These are phyloP conservation scores for Xylariaceae sp. DNA, from an alignment of 2,329 filamentous ascomycete species.

Conservation along the genomic window DNA sequence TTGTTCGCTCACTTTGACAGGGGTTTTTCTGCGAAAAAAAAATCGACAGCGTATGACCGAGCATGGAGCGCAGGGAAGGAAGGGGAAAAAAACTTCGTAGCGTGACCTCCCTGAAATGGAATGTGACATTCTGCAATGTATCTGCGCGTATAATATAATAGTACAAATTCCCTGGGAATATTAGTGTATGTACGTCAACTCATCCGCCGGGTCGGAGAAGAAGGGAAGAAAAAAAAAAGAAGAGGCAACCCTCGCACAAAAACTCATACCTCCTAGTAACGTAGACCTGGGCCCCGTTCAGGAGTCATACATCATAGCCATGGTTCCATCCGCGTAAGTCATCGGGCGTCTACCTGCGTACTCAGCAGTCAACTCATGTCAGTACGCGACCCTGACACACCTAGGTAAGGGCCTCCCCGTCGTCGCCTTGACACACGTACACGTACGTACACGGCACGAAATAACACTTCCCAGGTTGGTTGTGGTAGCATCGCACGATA, in stretches of 20 bases:
- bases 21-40: neutral
- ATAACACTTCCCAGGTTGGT: neutral
- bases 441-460: neutral
- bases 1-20: constrained; percentile 9
- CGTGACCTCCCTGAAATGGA: neutral
- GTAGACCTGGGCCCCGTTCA: neutral
- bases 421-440: neutral
- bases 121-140: constrained; percentile 3
- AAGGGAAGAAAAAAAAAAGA: too few relatives aligned
- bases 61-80: neutral
- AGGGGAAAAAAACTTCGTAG: neutral
- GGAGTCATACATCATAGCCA: neutral
- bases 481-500: neutral
- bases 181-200: too few relatives aligned
- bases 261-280: neutral
- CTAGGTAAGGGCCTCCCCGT: constrained; percentile 8
- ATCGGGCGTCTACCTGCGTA: neutral
- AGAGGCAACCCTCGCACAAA: neutral
- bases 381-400: neutral
- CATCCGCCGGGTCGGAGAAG: too few relatives aligned
- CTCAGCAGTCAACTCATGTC: neutral
- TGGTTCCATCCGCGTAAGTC: constrained; percentile 8
- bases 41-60: constrained; percentile 12
- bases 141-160: constrained; percentile 1
- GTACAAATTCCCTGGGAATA: too few relatives aligned